Percentiles rank a stretch among this genome's conserved stretches.
These are phyloP conservation scores for Tylopilus balloui DNA, from an alignment of 768 basidiomycete species.

Conservation along the genomic window DNA sequence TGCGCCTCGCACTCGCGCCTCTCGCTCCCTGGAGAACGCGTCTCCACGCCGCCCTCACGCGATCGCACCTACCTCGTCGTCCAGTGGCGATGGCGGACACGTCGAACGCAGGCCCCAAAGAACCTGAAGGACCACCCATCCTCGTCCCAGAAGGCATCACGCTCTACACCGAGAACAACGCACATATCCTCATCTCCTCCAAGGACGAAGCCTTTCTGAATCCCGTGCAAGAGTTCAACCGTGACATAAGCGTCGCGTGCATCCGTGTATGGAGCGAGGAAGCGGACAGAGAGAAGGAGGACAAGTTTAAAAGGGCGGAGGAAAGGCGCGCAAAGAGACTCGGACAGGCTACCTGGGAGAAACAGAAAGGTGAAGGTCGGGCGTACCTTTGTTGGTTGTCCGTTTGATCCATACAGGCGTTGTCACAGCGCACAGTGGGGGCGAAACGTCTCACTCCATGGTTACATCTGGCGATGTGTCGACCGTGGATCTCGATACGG, in stretches of 20 bases:
- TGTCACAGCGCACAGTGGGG: constrained; percentile 3
- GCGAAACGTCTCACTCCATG: not conserved
- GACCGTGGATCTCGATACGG: not conserved
- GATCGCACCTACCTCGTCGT: not conserved
- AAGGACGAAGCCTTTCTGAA: constrained; percentile 89
- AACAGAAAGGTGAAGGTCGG: constrained; percentile 39
- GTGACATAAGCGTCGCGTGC: constrained; percentile 87
- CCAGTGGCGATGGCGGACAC: constrained; percentile 4
- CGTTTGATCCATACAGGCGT: constrained; percentile 1
- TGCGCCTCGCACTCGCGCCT: constrained; percentile 22
- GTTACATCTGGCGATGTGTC: not conserved
- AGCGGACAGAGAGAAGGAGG: constrained; percentile 56
- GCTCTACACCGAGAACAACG: constrained; percentile 77
- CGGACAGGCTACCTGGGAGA: constrained; percentile 37
- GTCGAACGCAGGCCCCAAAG: not conserved
- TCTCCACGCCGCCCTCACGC: constrained; percentile 1
- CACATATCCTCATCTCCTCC: constrained; percentile 67
- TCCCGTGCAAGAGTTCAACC: constrained; percentile 97
- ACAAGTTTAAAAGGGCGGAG: constrained; percentile 51
- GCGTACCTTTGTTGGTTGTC: not conserved
- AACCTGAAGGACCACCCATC: constrained; percentile 21
- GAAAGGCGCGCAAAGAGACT: constrained; percentile 43
- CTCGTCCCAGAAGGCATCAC: constrained; percentile 69
- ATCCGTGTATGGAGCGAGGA: constrained; percentile 87
- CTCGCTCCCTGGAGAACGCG: constrained; percentile 1